Conservation (phyloP, 306 rosid species). For the Ormosia semicastrata region DNA sequence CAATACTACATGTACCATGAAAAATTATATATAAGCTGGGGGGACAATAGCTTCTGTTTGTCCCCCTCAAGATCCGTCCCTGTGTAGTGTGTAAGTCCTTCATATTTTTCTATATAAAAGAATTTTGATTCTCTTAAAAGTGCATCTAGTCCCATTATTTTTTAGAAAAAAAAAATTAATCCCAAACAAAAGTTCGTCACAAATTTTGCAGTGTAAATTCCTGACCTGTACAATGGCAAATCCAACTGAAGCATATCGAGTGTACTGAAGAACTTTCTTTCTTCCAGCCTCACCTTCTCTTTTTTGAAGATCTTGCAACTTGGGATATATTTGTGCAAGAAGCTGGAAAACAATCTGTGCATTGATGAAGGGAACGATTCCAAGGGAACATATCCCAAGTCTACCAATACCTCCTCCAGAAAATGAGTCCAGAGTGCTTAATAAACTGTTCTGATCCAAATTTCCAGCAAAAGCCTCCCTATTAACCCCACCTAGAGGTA, state of each 20-base stretch:
- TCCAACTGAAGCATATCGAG: constrained; percentile 95
- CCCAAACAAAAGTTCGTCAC: background rate
- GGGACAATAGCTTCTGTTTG: too few relatives aligned
- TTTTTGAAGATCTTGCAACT: constrained; percentile 94
- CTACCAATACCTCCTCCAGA: constrained; percentile 99
- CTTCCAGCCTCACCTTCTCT: constrained; percentile 96
- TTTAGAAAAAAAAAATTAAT: background rate
- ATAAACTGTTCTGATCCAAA: constrained; percentile 85
- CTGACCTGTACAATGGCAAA: constrained; percentile 92
- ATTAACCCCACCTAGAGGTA: constrained; percentile 96
- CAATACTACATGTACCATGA: too few relatives aligned
- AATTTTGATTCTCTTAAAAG: background rate
- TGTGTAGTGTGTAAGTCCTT: background rate
- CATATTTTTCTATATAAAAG: background rate
- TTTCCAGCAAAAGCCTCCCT: constrained; percentile 94
- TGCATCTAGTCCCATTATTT: background rate
- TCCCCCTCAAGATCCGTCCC: too few relatives aligned
- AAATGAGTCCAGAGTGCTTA: constrained; percentile 89
- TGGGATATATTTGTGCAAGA: constrained; percentile 92
- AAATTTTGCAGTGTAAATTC: constrained; percentile 7
- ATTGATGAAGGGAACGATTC: constrained; percentile 93
- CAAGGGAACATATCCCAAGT: constrained; percentile 91
- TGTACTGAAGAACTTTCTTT: constrained; percentile 85
- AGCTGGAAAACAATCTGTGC: constrained; percentile 97
- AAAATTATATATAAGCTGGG: too few relatives aligned